These are phyloP conservation scores for Trametes sanguinea DNA, from an alignment of 768 basidiomycete species.

Conservation along the genomic window DNA sequence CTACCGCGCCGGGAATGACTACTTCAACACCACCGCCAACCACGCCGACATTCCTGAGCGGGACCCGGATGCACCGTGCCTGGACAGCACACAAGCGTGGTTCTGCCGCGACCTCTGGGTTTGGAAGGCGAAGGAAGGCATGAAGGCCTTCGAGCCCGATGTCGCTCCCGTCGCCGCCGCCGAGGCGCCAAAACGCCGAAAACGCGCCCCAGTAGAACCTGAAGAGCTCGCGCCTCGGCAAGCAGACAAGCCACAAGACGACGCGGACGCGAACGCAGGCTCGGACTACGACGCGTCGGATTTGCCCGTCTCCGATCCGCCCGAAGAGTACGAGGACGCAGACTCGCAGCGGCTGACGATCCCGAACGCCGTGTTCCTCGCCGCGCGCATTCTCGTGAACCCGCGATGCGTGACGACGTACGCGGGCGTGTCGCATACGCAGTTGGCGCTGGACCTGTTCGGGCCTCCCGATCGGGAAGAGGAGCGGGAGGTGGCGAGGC, in stretches of 20 bases:
- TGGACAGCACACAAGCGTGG: slow-evolving; percentile 97
- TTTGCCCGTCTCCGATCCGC: slow-evolving; percentile 27
- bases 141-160: slow-evolving; percentile 53
- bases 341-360: slow-evolving; percentile 50
- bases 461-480: slow-evolving; percentile 52
- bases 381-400: slow-evolving; percentile 92
- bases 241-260: slow-evolving; percentile 37
- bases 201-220: slow-evolving; percentile 12
- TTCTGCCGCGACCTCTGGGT: slow-evolving; percentile 98
- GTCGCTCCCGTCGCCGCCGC: slow-evolving; percentile 18
- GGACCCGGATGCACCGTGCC: slow-evolving; percentile 80
- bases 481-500: slow-evolving; percentile 48
- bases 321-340: slow-evolving; percentile 40
- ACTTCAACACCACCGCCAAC: slow-evolving; percentile 68
- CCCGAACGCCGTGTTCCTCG: slow-evolving; percentile 85
- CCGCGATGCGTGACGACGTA: slow-evolving; percentile 98
- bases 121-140: slow-evolving; percentile 77
- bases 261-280: slow-evolving; percentile 80
- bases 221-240: slow-evolving; percentile 34
- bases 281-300: slow-evolving; percentile 81
- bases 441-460: slow-evolving; percentile 92
- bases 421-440: slow-evolving; percentile 94
- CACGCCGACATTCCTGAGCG: slow-evolving; percentile 57
- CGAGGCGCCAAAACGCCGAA: background rate
- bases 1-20: slow-evolving; percentile 82